These are phyloP conservation scores for Boletellus sp. DNA, from an alignment of 768 basidiomycete species.

Conservation along the genomic window DNA sequence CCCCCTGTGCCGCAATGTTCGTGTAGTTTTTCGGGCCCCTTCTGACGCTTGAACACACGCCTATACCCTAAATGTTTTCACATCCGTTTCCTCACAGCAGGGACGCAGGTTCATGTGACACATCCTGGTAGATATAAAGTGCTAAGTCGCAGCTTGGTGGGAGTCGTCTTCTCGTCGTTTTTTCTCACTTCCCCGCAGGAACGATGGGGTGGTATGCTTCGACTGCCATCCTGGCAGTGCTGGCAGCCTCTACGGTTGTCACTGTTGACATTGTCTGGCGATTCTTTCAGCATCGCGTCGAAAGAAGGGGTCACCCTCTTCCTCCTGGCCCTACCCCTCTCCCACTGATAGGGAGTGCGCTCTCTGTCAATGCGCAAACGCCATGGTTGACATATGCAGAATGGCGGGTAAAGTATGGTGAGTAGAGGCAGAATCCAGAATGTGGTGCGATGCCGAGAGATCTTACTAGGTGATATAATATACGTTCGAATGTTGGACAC, in stretches of 20 bases:
- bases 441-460: not conserved
- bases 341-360: constrained; percentile 3
- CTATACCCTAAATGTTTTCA: too few relatives aligned
- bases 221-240: not conserved
- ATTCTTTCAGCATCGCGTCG: not conserved
- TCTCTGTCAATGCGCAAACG: not conserved
- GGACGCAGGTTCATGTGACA: too few relatives aligned
- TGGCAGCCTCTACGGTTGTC: not conserved
- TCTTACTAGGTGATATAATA: not conserved
- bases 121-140: too few relatives aligned
- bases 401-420: constrained; percentile 7
- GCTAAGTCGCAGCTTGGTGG: too few relatives aligned
- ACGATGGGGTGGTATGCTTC: not conserved
- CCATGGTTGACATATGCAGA: constrained; percentile 6
- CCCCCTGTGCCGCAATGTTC: too few relatives aligned
- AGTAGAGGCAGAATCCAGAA: not conserved
- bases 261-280: not conserved
- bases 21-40: too few relatives aligned
- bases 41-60: too few relatives aligned
- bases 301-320: not conserved
- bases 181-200: too few relatives aligned
- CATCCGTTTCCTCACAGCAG: too few relatives aligned
- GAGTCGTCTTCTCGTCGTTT: too few relatives aligned
- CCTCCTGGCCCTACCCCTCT: constrained; percentile 8
- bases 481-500: not conserved